A percentile compares a stretch with the other conserved stretches of the same genome.
Conservation (phyloP, 768 basidiomycete genomes). For the Suillus cothurnatus region DNA sequence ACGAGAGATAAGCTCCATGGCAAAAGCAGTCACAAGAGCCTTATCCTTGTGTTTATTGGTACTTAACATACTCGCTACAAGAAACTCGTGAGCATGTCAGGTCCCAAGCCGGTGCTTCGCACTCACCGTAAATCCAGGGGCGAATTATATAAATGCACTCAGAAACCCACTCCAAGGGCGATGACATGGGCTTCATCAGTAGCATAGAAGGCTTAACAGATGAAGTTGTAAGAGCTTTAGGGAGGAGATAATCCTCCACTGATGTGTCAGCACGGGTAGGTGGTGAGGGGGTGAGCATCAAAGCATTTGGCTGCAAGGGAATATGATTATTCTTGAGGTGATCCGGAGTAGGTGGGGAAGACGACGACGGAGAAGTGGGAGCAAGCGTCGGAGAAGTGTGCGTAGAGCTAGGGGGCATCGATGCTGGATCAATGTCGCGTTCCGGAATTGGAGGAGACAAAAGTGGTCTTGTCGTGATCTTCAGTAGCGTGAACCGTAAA, state of each 20-base stretch:
- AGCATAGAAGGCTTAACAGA: slow-evolving; percentile 72
- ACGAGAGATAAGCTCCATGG: slow-evolving; percentile 74
- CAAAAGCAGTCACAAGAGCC: slow-evolving; percentile 64
- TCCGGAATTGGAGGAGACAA: slow-evolving; percentile 81
- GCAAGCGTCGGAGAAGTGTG: slow-evolving; percentile 62
- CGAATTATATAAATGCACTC: slow-evolving; percentile 73
- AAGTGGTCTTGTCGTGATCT: slow-evolving; percentile 75
- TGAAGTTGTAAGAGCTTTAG: slow-evolving; percentile 75
- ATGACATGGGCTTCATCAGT: slow-evolving; percentile 60
- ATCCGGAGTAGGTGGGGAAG: slow-evolving; percentile 67
- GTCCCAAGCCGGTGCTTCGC: slow-evolving; percentile 14
- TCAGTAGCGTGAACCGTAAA: slow-evolving; percentile 73
- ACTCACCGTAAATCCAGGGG: slow-evolving; percentile 76
- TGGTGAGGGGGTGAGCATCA: slow-evolving; percentile 53
- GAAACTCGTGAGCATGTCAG: slow-evolving; percentile 6
- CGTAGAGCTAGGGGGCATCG: slow-evolving; percentile 54
- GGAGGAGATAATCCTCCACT: slow-evolving; percentile 80
- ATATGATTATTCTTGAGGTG: slow-evolving; percentile 81
- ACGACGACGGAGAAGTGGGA: slow-evolving; percentile 56
- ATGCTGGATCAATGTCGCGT: slow-evolving; percentile 81
- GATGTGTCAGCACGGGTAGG: slow-evolving; percentile 54
- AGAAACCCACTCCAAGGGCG: slow-evolving; percentile 72
- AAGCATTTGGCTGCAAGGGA: slow-evolving; percentile 63
- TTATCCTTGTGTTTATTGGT: slow-evolving; percentile 41
- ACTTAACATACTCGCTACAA: slow-evolving; percentile 27